Evolutionary conservation across 257 asterid species (phyloP), one percentile per base, ranked within the genome.

Genomic region (Parsonsia alboflavescens): DNA sequence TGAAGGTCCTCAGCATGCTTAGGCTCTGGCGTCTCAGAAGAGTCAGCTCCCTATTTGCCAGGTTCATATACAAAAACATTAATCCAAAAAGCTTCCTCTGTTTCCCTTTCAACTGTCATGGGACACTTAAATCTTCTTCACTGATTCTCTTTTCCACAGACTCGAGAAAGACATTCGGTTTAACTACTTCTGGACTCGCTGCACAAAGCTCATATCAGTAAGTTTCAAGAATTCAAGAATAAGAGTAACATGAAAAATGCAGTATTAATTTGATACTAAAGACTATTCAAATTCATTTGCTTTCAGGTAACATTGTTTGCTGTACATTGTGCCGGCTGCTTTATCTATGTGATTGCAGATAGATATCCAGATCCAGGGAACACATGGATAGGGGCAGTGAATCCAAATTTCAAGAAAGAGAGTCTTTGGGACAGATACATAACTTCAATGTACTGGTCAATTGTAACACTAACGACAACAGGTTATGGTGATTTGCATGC

Each of bases 401-500:
- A 86, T 76, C 94, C 96, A 0, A 80, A 85, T 75, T 93, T 93
- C 85, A 89, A 88, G 68, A 70, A 74, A 70, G 42, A 46, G 76
- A 87, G 96, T 78, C 73, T 88, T 4, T 87, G 91, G 89, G 89
- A 84, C 71, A 85, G 97, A 84, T 93, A 93, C 45, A 82, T 93
- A 28, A 85, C 93, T 8, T 69, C 98, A 65, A 75, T 88, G 56
- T 93, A 93, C 46, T 93, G 96, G 96, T 93, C 98, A 16, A 90
- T 89, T 19, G 96, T 90, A 4, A 93, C 98, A 0, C 89, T 93
- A 71, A 91, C 96, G 2, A 91, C 98, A 21, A 90, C 97, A 0
- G 98, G 98, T 28, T 93, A 93, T 63, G 98, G 98, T 7, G 98
- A 91, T 77, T 79, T 91, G 74, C 98, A 93, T 77, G 91, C 98